Evolutionary conservation across 1,284 basidiomycete genomes (phyloP).

Genomic region (Austroboletus novae-zelandiae): DNA sequence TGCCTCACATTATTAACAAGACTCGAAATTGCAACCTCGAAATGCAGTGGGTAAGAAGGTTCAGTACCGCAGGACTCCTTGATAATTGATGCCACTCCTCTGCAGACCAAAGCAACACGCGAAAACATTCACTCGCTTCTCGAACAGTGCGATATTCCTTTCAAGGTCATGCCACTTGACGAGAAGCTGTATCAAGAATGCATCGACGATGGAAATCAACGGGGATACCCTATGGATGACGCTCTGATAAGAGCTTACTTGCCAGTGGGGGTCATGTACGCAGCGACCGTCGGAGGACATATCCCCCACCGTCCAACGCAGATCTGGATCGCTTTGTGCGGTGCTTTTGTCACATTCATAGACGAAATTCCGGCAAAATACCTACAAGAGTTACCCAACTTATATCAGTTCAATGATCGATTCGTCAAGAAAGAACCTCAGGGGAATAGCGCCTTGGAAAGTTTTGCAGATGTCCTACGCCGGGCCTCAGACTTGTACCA

Average conservation of each 20-base stretch:
- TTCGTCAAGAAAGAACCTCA: slow-evolving; percentile 20
- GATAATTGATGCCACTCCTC: too few species aligned
- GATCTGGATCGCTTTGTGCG: slow-evolving; percentile 26
- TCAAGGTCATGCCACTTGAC: too few species aligned
- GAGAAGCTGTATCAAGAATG: too few species aligned
- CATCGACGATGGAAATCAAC: too few species aligned
- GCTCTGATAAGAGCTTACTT: not conserved
- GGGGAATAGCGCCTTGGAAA: slow-evolving; percentile 20
- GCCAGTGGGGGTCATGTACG: slow-evolving; percentile 7
- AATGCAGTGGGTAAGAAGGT: too few species aligned
- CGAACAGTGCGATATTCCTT: too few species aligned
- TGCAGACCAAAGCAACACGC: too few species aligned
- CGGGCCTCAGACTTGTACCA: slow-evolving; percentile 13
- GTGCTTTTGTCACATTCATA: slow-evolving; percentile 19
- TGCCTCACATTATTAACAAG: too few species aligned
- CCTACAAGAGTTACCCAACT: slow-evolving; percentile 13
- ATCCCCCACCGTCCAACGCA: slow-evolving; percentile 1
- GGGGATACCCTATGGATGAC: slow-evolving; percentile 6
- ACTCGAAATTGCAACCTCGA: too few species aligned
- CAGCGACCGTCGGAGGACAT: not conserved
- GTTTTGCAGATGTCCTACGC: slow-evolving; percentile 24
- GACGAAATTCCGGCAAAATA: slow-evolving; percentile 25
- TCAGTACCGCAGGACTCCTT: too few species aligned
- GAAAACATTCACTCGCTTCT: too few species aligned
- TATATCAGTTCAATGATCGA: slow-evolving; percentile 26